A percentile compares a stretch with the other conserved stretches of the same genome.
Conservation (phyloP, 352 stramenopile genomes). For the Peronospora destructor region DNA sequence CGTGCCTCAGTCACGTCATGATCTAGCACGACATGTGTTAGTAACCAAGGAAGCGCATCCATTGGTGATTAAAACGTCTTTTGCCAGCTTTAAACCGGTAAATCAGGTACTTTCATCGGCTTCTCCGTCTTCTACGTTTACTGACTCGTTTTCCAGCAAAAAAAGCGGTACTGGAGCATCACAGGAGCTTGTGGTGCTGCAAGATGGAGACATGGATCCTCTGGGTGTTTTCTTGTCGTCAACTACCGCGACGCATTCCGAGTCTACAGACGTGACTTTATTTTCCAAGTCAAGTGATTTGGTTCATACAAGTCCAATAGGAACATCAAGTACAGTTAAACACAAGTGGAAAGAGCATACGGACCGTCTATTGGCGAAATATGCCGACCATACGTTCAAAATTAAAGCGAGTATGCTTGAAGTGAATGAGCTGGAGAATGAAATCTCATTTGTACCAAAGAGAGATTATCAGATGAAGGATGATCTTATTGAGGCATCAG, state of each 20-base stretch:
- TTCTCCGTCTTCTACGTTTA: constrained; percentile 4
- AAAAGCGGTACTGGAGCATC: constrained; percentile 1
- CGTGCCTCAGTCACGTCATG: constrained; percentile 18
- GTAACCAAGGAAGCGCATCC: constrained; percentile 39
- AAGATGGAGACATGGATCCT: constrained; percentile 64
- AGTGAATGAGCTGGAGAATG: constrained; percentile 53
- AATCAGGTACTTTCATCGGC: constrained; percentile 1
- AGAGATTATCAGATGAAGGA: constrained; percentile 35
- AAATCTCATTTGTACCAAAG: constrained; percentile 38
- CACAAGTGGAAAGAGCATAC: constrained; percentile 62
- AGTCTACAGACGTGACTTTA: constrained; percentile 3
- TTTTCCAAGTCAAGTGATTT: constrained; percentile 2
- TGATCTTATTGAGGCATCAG: constrained; percentile 29
- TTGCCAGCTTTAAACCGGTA: constrained; percentile 1
- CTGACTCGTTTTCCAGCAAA: constrained; percentile 3
- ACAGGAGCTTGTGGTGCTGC: constrained; percentile 50
- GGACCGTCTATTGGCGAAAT: constrained; percentile 57
- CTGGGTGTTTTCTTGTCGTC: constrained; percentile 40
- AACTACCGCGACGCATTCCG: neutral
- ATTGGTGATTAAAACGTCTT: constrained; percentile 20
- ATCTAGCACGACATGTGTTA: constrained; percentile 22
- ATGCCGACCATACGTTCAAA: constrained; percentile 56
- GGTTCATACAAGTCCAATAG: neutral
- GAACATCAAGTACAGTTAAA: constrained; percentile 35
- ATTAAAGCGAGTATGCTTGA: constrained; percentile 81